A percentile compares a stretch with the other conserved stretches of the same genome.
Evolutionary conservation across 148 eudicot species (phyloP).

Genomic region (Vaccinium macrocarpon): DNA sequence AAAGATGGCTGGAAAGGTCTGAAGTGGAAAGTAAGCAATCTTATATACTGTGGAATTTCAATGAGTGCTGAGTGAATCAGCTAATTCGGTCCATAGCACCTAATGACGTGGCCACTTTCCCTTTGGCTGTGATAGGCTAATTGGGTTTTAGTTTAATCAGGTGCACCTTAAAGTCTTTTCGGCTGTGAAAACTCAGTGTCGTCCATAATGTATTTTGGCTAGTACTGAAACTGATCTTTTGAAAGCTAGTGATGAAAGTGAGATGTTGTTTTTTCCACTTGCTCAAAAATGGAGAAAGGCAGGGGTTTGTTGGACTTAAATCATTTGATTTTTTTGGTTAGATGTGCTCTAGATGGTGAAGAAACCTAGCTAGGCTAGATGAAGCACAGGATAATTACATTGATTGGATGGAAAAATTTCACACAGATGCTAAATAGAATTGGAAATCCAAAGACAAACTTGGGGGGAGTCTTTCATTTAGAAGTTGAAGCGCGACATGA

Average conservation of each 20-base stretch:
- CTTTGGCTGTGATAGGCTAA: neutral
- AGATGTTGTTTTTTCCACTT: neutral
- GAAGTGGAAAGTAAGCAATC: slow-evolving; percentile 30
- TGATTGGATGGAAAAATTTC: neutral
- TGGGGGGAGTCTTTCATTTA: neutral
- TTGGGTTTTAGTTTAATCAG: slow-evolving; percentile 30
- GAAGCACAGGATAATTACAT: neutral
- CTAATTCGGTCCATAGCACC: slow-evolving; percentile 37
- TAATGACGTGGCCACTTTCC: slow-evolving; percentile 26
- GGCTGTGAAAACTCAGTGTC: neutral
- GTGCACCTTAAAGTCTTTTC: slow-evolving; percentile 4
- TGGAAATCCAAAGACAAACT: neutral
- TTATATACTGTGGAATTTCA: slow-evolving; percentile 22
- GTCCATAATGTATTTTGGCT: neutral
- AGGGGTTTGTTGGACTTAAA: neutral
- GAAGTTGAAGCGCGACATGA: slow-evolving; percentile 14
- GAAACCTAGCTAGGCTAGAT: neutral
- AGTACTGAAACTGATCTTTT: neutral
- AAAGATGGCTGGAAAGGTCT: neutral
- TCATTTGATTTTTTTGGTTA: slow-evolving; percentile 3
- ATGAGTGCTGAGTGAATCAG: slow-evolving; percentile 31
- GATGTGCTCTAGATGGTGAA: neutral
- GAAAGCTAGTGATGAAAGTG: slow-evolving; percentile 1
- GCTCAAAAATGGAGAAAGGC: neutral
- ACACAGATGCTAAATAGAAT: neutral